phyloP scores from a whole-genome alignment of 139 green algal species.

The Chlamydomonas sphaeroides region DNA sequence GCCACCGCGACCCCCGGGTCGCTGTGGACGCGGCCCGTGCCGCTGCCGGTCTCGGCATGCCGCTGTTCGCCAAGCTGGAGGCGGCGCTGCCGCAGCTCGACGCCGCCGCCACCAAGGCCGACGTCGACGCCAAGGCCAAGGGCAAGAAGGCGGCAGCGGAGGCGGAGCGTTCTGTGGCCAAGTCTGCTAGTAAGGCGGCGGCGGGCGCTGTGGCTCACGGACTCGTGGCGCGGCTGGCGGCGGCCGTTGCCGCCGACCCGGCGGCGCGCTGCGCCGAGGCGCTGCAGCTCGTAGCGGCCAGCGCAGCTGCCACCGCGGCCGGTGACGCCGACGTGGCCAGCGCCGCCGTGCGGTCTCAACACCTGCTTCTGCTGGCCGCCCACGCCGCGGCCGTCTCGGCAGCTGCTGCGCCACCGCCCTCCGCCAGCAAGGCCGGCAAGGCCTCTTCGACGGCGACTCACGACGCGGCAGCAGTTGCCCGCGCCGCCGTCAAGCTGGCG shows the following conservation, averaged over 20 bases:
- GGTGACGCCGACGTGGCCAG: not conserved
- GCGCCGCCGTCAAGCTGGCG: not conserved
- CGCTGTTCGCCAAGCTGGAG: not conserved
- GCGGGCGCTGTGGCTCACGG: conserved; percentile 3
- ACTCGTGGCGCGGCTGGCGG: not conserved
- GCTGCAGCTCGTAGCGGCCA: not conserved
- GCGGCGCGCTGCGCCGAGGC: not conserved
- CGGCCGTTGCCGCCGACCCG: not conserved
- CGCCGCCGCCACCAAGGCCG: not conserved
- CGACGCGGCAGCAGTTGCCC: not conserved
- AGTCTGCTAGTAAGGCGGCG: not conserved
- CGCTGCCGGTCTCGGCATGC: not conserved
- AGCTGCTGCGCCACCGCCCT: not conserved
- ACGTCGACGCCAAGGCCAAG: not conserved
- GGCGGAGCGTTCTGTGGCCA: not conserved
- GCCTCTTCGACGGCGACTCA: not conserved
- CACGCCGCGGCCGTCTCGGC: not conserved
- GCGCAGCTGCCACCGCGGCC: not conserved
- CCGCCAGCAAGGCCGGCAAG: not conserved
- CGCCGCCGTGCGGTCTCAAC: conserved; percentile 24
- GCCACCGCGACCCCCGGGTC: not conserved
- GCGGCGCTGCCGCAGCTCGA: not conserved
- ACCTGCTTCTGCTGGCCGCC: conserved; percentile 52
- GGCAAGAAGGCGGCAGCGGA: conserved; percentile 5
- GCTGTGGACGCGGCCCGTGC: conserved; percentile 42